Evolutionary conservation across 805 yeast species (phyloP).

Genomic region (Jamesozyma rosinii): DNA sequence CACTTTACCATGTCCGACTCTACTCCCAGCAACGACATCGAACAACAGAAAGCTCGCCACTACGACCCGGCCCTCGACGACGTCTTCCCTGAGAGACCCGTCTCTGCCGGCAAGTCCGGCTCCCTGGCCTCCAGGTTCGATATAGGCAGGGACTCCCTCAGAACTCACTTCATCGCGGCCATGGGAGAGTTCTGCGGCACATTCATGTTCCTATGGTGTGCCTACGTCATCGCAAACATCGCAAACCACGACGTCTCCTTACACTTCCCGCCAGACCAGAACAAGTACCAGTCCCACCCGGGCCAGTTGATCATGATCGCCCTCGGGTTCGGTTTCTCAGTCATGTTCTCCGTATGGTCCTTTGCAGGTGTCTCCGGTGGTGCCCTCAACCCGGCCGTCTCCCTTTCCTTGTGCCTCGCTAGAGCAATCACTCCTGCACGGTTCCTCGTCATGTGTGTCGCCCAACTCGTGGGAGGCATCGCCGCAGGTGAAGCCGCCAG

Average conservation of each 20-base stretch:
- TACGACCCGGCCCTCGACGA: slow-evolving; percentile 4
- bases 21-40: neutral
- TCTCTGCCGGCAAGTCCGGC: neutral
- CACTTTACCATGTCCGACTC: neutral
- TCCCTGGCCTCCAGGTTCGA: slow-evolving; percentile 15
- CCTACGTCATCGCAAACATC: slow-evolving; percentile 72
- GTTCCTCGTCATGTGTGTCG: slow-evolving; percentile 51
- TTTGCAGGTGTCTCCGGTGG: slow-evolving; percentile 72
- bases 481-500: slow-evolving; percentile 86
- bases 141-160: slow-evolving; percentile 35
- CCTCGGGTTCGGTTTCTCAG: slow-evolving; percentile 79
- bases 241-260: slow-evolving; percentile 52
- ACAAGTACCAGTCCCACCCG: slow-evolving; percentile 50
- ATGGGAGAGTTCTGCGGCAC: slow-evolving; percentile 83
- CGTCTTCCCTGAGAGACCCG: slow-evolving; percentile 6
- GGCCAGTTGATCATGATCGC: slow-evolving; percentile 69
- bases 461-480: slow-evolving; percentile 80
- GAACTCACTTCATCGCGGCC: slow-evolving; percentile 60
- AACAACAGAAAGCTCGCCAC: neutral
- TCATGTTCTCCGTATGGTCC: slow-evolving; percentile 37
- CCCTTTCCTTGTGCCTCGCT: slow-evolving; percentile 60
- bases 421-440: slow-evolving; percentile 67
- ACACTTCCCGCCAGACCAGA: slow-evolving; percentile 9
- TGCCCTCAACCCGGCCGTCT: slow-evolving; percentile 83
- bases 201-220: slow-evolving; percentile 72